Evolutionary conservation across 73 alveolate species (phyloP).

Genomic region (Symbiodinium natans): DNA sequence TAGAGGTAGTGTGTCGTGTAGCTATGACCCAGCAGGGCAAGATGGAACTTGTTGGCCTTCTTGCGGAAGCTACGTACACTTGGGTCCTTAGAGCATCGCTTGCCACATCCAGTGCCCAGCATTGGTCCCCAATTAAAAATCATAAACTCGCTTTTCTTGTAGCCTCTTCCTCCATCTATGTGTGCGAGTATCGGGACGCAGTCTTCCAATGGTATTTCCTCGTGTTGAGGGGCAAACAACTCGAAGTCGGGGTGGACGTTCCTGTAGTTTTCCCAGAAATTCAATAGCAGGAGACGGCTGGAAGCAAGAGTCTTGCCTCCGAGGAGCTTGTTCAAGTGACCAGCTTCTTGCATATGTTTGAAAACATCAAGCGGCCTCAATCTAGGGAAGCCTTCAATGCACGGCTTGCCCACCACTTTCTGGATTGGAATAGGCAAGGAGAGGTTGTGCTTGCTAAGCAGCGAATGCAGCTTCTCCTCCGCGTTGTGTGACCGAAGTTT

Average conservation of each 20-base stretch:
- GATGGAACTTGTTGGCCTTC: neutral
- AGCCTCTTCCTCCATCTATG: constrained; percentile 41
- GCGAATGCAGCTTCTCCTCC: neutral
- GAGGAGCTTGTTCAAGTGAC: constrained; percentile 10
- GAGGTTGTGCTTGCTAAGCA: neutral
- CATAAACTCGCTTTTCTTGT: constrained; percentile 39
- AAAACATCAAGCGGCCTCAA: constrained; percentile 5
- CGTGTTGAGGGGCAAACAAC: neutral
- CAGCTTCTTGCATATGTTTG: neutral
- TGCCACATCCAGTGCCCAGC: constrained; percentile 10
- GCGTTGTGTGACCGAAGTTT: neutral
- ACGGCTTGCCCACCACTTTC: neutral
- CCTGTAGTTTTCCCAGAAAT: neutral
- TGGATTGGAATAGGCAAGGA: neutral
- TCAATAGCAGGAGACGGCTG: neutral
- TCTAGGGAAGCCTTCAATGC: constrained; percentile 7
- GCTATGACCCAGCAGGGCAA: constrained; percentile 9
- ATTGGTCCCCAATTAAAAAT: neutral
- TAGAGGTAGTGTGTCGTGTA: constrained; percentile 1
- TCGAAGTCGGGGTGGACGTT: constrained; percentile 32
- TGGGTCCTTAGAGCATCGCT: neutral
- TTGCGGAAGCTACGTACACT: neutral
- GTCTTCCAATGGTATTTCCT: neutral
- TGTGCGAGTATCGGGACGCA: constrained; percentile 41
- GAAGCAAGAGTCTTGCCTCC: neutral